These are phyloP conservation scores for Cladosporium sp. DNA, from an alignment of 2,329 filamentous ascomycete species.

Conservation along the genomic window DNA sequence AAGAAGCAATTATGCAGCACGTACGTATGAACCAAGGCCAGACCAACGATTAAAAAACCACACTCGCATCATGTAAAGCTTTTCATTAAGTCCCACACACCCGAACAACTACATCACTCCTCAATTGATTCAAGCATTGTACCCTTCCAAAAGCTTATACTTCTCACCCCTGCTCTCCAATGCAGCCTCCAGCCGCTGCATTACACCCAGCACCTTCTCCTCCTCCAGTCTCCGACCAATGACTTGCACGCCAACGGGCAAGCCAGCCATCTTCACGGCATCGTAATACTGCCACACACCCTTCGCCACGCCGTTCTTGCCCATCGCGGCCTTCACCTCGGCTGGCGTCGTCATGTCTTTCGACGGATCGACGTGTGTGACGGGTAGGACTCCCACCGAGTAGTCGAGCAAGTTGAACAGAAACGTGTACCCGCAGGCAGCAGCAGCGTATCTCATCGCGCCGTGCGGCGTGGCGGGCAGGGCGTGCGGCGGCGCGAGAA, in stretches of 20 bases:
- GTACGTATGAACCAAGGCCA: too few species aligned
- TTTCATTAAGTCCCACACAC: not conserved
- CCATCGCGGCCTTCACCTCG: slow-evolving; percentile 62
- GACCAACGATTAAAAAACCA: not conserved
- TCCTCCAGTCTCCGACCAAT: slow-evolving; percentile 79
- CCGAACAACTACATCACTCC: not conserved
- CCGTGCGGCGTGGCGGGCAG: slow-evolving; percentile 85
- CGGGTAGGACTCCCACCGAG: slow-evolving; percentile 75
- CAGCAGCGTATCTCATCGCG: slow-evolving; percentile 81
- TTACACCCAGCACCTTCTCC: slow-evolving; percentile 80
- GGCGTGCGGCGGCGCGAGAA: slow-evolving; percentile 83
- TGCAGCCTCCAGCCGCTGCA: slow-evolving; percentile 76
- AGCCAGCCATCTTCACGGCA: slow-evolving; percentile 76
- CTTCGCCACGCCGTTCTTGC: slow-evolving; percentile 69
- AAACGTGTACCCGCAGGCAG: slow-evolving; percentile 90
- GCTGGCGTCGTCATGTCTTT: slow-evolving; percentile 64
- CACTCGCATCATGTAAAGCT: not conserved
- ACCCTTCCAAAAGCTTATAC: slow-evolving; percentile 51
- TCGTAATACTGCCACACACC: slow-evolving; percentile 89
- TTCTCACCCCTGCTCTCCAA: slow-evolving; percentile 57
- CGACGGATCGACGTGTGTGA: slow-evolving; percentile 75
- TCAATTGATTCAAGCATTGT: not conserved
- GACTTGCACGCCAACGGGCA: slow-evolving; percentile 84
- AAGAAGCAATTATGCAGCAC: too few species aligned
- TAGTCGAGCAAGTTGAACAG: slow-evolving; percentile 92